phyloP scores from a whole-genome alignment of 768 basidiomycete species.

The Amanita rimosa region DNA sequence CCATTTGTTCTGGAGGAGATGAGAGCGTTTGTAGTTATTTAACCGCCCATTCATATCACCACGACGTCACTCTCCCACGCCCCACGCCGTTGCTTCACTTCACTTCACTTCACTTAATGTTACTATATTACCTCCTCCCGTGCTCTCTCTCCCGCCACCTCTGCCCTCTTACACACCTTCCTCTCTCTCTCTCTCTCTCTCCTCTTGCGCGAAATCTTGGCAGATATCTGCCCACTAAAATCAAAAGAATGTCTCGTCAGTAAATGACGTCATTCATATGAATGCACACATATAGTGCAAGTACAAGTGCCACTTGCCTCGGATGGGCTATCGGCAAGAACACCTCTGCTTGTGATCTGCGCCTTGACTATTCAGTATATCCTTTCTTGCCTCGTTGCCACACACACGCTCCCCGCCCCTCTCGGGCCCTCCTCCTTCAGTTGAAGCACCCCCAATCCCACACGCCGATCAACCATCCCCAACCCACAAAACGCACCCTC shows the following conservation, averaged over 20 bases:
- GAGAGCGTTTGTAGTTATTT: conserved; percentile 17
- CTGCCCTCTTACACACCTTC: neutral
- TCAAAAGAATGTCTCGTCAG: conserved; percentile 11
- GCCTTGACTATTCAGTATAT: neutral
- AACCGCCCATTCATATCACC: conserved; percentile 8
- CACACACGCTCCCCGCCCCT: neutral
- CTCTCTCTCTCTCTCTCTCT: neutral
- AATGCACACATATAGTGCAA: too few species aligned
- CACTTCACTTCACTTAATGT: too few species aligned
- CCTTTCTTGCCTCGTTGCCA: neutral
- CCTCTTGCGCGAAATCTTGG: conserved; percentile 36
- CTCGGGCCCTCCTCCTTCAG: neutral
- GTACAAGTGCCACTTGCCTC: conserved; percentile 57
- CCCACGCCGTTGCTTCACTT: too few species aligned
- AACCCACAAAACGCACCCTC: neutral
- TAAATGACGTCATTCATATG: conserved; percentile 9
- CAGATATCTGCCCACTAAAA: conserved; percentile 49
- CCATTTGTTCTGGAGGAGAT: conserved; percentile 34
- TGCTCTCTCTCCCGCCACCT: neutral
- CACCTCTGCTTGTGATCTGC: conserved; percentile 71
- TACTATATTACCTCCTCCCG: neutral
- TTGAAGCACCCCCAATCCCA: neutral
- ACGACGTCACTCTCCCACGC: conserved; percentile 16
- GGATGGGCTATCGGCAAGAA: conserved; percentile 82
- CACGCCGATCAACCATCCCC: neutral